Evolutionary conservation across 305 asterid species (phyloP).

Genomic region (Andrographis paniculata): DNA sequence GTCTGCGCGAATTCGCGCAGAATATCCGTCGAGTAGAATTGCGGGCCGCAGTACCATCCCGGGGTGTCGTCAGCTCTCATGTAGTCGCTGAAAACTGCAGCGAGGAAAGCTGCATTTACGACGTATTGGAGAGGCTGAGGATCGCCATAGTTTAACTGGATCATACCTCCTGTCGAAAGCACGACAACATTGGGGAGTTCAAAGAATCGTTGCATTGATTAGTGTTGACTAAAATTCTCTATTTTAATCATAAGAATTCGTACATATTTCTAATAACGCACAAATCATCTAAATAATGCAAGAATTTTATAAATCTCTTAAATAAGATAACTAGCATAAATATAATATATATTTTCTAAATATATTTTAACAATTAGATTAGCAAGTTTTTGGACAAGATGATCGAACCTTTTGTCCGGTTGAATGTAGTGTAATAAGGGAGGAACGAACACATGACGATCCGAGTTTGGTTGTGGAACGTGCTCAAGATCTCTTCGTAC

Average conservation of each 20-base stretch:
- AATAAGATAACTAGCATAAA: too few species aligned
- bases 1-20: slow-evolving; percentile 81
- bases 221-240: slow-evolving; percentile 74
- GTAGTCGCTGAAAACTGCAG: slow-evolving; percentile 81
- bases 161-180: slow-evolving; percentile 90
- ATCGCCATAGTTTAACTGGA: slow-evolving; percentile 80
- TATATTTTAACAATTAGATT: slow-evolving; percentile 84
- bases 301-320: too few species aligned
- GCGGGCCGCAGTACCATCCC: slow-evolving; percentile 98
- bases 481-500: slow-evolving; percentile 74
- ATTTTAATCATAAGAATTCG: too few species aligned
- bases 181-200: slow-evolving; percentile 85
- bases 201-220: slow-evolving; percentile 87
- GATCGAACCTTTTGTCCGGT: slow-evolving; percentile 69
- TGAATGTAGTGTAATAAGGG: slow-evolving; percentile 73
- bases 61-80: slow-evolving; percentile 91
- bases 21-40: slow-evolving; percentile 65
- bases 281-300: too few species aligned
- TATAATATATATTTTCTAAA: too few species aligned
- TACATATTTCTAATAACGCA: too few species aligned
- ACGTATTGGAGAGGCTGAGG: slow-evolving; percentile 98
- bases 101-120: slow-evolving; percentile 88
- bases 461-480: slow-evolving; percentile 93
- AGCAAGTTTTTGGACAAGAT: slow-evolving; percentile 52
- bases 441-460: slow-evolving; percentile 89